A percentile compares a stretch with the other conserved stretches of the same genome.
These are phyloP conservation scores for Euclidium syriacum DNA, from an alignment of 345 rosid genomes.

Conservation along the genomic window DNA sequence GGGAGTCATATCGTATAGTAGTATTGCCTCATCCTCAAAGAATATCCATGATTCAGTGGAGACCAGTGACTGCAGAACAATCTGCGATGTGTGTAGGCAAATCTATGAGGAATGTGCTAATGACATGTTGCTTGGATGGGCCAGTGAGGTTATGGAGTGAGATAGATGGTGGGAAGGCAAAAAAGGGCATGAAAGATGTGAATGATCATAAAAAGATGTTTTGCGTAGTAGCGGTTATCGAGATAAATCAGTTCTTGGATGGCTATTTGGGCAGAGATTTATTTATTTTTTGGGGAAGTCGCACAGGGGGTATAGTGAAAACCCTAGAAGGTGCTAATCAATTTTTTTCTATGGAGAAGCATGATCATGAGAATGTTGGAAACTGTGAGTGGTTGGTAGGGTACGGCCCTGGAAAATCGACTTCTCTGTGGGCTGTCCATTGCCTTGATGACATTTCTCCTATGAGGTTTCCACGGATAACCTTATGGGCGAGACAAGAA, in stretches of 20 bases:
- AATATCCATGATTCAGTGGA: constrained; percentile 78
- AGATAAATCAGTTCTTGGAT: constrained; percentile 55
- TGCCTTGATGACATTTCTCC: constrained; percentile 83
- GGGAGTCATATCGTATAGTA: constrained; percentile 37
- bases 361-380: constrained; percentile 43
- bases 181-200: constrained; percentile 46
- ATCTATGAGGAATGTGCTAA: constrained; percentile 45
- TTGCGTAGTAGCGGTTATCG: constrained; percentile 73
- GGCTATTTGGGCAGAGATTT: constrained; percentile 52
- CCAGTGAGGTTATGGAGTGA: constrained; percentile 83
- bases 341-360: constrained; percentile 29
- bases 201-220: constrained; percentile 42
- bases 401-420: constrained; percentile 60
- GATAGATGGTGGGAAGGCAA: constrained; percentile 54
- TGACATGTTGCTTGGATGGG: constrained; percentile 91
- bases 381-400: constrained; percentile 87
- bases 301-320: constrained; percentile 45
- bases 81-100: constrained; percentile 29
- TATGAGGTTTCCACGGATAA: constrained; percentile 67
- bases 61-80: constrained; percentile 48
- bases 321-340: constrained; percentile 40
- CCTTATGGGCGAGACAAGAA: constrained; percentile 60
- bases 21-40: constrained; percentile 71
- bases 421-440: constrained; percentile 82
- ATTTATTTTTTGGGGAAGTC: constrained; percentile 61